Evolutionary conservation across 2,329 filamentous ascomycete species (phyloP).

Genomic region (Sarocladiaceae sp.): DNA sequence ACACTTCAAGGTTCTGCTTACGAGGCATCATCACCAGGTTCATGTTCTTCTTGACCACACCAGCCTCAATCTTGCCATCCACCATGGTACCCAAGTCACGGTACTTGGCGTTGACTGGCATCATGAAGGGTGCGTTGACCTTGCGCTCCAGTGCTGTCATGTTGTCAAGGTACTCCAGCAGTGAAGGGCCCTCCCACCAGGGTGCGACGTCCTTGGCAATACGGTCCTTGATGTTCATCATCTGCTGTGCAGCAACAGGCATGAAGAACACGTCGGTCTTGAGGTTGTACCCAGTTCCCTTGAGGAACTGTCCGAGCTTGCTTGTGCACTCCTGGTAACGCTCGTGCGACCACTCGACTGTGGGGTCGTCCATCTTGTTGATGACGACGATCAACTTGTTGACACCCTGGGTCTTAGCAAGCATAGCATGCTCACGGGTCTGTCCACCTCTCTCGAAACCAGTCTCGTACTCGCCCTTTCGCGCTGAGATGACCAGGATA

Average conservation of each 20-base stretch:
- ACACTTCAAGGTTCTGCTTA: conserved; percentile 70
- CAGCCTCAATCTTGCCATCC: conserved; percentile 94
- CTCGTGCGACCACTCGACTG: conserved; percentile 91
- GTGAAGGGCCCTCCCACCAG: conserved; percentile 84
- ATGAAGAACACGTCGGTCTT: conserved; percentile 94
- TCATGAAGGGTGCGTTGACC: conserved; percentile 97
- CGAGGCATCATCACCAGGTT: conserved; percentile 94
- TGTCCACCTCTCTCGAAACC: conserved; percentile 96
- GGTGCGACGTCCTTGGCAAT: conserved; percentile 68
- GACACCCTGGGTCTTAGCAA: conserved; percentile 97
- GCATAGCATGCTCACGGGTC: conserved; percentile 93
- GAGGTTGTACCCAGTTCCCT: conserved; percentile 86
- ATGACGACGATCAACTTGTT: conserved; percentile 92
- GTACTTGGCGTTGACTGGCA: conserved; percentile 95
- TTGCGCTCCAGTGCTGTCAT: conserved; percentile 94
- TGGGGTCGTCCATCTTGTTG: conserved; percentile 99
- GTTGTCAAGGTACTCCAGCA: conserved; percentile 90
- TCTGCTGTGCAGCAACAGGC: conserved; percentile 88
- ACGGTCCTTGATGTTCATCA: conserved; percentile 80
- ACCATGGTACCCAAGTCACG: conserved; percentile 95
- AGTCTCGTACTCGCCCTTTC: conserved; percentile 98
- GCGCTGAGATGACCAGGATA: conserved; percentile 89
- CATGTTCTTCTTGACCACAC: conserved; percentile 85
- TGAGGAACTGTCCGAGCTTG: conserved; percentile 83
- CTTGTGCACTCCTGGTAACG: conserved; percentile 89